phyloP scores from a whole-genome alignment of 2,329 filamentous ascomycete genomes.

The Drechslerella dactyloides region DNA sequence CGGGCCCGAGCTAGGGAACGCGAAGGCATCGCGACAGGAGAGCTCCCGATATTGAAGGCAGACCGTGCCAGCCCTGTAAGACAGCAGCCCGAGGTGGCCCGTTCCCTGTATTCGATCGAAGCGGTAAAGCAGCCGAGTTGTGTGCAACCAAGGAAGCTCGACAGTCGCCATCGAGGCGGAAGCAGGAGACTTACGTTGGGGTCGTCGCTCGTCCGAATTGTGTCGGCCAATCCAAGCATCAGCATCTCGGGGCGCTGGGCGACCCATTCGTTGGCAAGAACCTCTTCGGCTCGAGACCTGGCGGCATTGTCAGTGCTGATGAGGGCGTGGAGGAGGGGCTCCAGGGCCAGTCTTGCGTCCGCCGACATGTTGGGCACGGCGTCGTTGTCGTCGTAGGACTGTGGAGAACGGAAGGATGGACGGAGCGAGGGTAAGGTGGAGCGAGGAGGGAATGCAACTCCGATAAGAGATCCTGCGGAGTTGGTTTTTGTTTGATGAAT shows the following conservation, averaged over 20 bases:
- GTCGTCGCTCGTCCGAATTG: slow-evolving; percentile 78
- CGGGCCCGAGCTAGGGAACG: neutral
- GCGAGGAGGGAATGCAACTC: slow-evolving; percentile 11
- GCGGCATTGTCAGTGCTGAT: slow-evolving; percentile 87
- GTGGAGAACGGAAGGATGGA: slow-evolving; percentile 13
- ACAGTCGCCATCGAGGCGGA: slow-evolving; percentile 15
- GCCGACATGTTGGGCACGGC: slow-evolving; percentile 23
- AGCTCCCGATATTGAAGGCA: slow-evolving; percentile 5
- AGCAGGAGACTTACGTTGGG: slow-evolving; percentile 66
- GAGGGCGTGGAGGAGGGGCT: slow-evolving; percentile 76
- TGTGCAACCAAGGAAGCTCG: slow-evolving; percentile 36
- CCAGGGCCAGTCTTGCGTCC: slow-evolving; percentile 24
- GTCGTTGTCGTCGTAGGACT: slow-evolving; percentile 17
- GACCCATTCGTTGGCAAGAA: slow-evolving; percentile 90
- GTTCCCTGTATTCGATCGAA: slow-evolving; percentile 16
- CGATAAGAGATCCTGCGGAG: slow-evolving; percentile 21
- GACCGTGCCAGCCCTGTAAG: neutral
- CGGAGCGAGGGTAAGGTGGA: slow-evolving; percentile 14
- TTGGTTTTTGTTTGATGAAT: neutral
- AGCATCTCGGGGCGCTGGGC: slow-evolving; percentile 79
- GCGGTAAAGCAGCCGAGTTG: slow-evolving; percentile 46
- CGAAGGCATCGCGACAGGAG: neutral
- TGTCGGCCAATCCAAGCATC: slow-evolving; percentile 91
- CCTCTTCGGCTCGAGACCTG: slow-evolving; percentile 85
- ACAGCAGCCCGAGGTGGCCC: neutral